phyloP scores from a whole-genome alignment of 345 rosid genomes.

The Ricinus communis region DNA sequence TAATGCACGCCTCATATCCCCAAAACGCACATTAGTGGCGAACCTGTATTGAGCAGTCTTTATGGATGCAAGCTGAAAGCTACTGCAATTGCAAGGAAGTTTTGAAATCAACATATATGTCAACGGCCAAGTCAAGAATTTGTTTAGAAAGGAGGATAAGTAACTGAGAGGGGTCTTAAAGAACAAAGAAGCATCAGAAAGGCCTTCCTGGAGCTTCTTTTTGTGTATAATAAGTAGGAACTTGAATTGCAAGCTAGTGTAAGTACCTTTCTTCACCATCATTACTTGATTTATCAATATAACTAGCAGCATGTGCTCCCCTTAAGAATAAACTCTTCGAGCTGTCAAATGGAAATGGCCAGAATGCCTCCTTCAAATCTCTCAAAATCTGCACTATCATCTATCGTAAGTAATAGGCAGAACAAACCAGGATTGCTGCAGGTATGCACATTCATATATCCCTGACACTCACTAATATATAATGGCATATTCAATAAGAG shows the following conservation, averaged over 20 bases:
- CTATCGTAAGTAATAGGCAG: too few relatives aligned
- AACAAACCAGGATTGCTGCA: too few relatives aligned
- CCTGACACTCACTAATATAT: too few relatives aligned
- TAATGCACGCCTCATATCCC: constrained; percentile 64
- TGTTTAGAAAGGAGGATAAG: too few relatives aligned
- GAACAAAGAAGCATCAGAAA: background rate
- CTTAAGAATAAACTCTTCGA: constrained; percentile 52
- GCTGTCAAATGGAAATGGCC: constrained; percentile 62
- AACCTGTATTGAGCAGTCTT: constrained; percentile 55
- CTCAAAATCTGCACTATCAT: constrained; percentile 52
- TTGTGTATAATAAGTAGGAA: too few relatives aligned
- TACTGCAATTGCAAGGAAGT: constrained; percentile 32
- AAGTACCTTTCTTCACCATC: constrained; percentile 45
- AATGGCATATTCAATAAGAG: too few relatives aligned
- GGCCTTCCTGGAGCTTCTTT: too few relatives aligned
- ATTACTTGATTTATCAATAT: constrained; percentile 34
- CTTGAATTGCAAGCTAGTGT: background rate
- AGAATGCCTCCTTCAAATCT: constrained; percentile 58
- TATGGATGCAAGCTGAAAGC: constrained; percentile 56
- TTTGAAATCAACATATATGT: background rate
- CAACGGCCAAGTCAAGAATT: background rate
- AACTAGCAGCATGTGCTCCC: constrained; percentile 58
- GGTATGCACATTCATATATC: too few relatives aligned
- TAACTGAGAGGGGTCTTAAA: background rate
- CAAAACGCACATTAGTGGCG: constrained; percentile 45